Evolutionary conservation across 176 grass and related monocot species (phyloP).

Genomic region (Paspalum notatum): DNA sequence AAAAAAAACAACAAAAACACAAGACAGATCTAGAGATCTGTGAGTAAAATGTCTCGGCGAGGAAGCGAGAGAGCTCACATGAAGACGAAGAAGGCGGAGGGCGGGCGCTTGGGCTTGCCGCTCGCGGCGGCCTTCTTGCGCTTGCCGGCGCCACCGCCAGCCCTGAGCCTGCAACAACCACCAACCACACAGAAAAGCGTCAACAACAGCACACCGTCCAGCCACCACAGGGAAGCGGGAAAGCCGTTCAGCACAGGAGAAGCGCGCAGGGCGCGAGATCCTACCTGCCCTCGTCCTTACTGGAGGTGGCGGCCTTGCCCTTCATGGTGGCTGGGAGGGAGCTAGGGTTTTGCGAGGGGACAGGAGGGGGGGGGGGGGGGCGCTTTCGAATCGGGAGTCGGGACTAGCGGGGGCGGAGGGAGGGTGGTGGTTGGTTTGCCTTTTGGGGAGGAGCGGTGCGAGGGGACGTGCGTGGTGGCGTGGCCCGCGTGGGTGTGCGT

Average conservation of each 20-base stretch:
- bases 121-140: conserved; percentile 61
- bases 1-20: neutral
- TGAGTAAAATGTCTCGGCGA: neutral
- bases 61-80: conserved; percentile 50
- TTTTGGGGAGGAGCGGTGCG: conserved; percentile 35
- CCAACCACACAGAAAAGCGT: neutral
- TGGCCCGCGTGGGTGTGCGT: conserved; percentile 47
- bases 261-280: neutral
- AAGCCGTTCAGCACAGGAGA: neutral
- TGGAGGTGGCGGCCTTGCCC: conserved; percentile 57
- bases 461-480: conserved; percentile 32
- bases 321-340: conserved; percentile 47
- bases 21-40: conserved; percentile 55
- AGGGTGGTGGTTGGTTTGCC: conserved; percentile 30
- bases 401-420: conserved; percentile 2
- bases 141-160: conserved; percentile 44
- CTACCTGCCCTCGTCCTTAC: conserved; percentile 61
- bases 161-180: conserved; percentile 44
- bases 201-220: neutral
- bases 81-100: conserved; percentile 90
- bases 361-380: neutral
- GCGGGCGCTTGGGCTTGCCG: conserved; percentile 87
- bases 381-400: conserved; percentile 24
- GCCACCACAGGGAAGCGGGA: neutral
- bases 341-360: conserved; percentile 62